phyloP scores from a whole-genome alignment of 176 grass and related monocot species.

The Alopecurus myosuroides region DNA sequence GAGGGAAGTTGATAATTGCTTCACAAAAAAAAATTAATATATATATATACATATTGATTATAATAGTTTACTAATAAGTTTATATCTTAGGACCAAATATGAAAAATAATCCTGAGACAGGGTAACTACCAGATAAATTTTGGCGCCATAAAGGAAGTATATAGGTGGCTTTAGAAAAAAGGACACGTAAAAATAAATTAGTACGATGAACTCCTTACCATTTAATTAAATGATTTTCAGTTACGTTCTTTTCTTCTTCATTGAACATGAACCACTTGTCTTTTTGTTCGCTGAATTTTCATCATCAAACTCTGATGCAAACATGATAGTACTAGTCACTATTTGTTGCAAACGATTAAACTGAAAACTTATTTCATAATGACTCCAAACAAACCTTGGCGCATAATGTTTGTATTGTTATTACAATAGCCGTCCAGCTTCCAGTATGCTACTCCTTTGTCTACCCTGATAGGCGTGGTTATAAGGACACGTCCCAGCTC shows the following conservation, averaged over 20 bases:
- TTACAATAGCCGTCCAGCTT: constrained; percentile 29
- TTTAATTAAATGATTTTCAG: constrained; percentile 23
- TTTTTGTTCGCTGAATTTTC: background rate
- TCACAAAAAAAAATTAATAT: no score
- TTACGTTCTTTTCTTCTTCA: constrained; percentile 34
- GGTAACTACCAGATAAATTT: no score
- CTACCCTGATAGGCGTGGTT: constrained; percentile 34
- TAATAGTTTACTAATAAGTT: background rate
- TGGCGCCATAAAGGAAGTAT: background rate
- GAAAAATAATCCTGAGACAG: constrained; percentile 1
- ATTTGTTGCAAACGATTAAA: constrained; percentile 7
- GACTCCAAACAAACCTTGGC: constrained; percentile 34
- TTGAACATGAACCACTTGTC: constrained; percentile 48
- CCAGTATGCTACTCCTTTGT: constrained; percentile 37
- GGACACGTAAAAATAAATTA: background rate
- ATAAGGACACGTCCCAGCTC: constrained; percentile 28
- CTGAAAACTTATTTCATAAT: background rate
- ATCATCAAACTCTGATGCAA: constrained; percentile 25
- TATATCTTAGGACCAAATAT: background rate
- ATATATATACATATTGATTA: background rate
- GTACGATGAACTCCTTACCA: constrained; percentile 11
- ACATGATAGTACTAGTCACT: background rate
- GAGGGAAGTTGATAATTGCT: no score
- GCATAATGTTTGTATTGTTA: constrained; percentile 23
- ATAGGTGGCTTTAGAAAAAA: background rate